phyloP scores from a whole-genome alignment of 192 early-diverging fungal genomes.

The Dissophora globulifera region DNA sequence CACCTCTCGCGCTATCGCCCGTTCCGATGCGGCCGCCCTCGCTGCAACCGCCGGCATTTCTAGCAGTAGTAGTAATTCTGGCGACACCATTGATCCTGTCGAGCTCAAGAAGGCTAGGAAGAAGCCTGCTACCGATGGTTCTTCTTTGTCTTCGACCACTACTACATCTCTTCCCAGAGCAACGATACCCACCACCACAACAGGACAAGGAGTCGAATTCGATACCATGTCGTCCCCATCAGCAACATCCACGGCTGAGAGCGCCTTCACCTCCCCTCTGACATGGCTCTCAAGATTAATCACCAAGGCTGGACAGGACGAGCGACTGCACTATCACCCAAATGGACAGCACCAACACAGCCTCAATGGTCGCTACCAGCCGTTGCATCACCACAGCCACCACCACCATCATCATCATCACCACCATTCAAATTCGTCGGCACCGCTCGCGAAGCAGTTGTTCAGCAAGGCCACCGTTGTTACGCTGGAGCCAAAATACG shows the following conservation, averaged over 20 bases:
- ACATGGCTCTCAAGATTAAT: conserved; percentile 45
- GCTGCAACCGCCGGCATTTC: not conserved
- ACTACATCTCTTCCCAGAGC: not conserved
- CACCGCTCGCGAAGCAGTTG: conserved; percentile 38
- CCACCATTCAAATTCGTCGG: too few relatives aligned
- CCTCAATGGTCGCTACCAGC: not conserved
- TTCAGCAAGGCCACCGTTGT: conserved; percentile 54
- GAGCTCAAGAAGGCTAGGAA: too few relatives aligned
- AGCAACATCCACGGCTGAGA: not conserved
- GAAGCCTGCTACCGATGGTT: too few relatives aligned
- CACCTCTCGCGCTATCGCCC: conserved; percentile 15
- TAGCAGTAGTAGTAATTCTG: too few relatives aligned
- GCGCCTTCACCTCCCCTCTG: conserved; percentile 20
- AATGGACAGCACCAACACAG: conserved; percentile 22
- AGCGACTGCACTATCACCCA: conserved; percentile 43
- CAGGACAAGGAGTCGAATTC: not conserved
- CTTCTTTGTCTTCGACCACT: not conserved
- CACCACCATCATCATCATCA: conserved; percentile 4
- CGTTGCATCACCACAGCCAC: not conserved
- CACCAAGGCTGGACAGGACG: conserved; percentile 37
- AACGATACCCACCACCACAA: not conserved
- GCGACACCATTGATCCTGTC: too few relatives aligned
- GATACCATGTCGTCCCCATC: too few relatives aligned
- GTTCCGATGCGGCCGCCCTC: conserved; percentile 11
- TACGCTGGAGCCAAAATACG: conserved; percentile 55